Base-by-base conservation (phyloP, 1,284 basidiomycete genomes). In the Schizophyllum commune region DNA sequence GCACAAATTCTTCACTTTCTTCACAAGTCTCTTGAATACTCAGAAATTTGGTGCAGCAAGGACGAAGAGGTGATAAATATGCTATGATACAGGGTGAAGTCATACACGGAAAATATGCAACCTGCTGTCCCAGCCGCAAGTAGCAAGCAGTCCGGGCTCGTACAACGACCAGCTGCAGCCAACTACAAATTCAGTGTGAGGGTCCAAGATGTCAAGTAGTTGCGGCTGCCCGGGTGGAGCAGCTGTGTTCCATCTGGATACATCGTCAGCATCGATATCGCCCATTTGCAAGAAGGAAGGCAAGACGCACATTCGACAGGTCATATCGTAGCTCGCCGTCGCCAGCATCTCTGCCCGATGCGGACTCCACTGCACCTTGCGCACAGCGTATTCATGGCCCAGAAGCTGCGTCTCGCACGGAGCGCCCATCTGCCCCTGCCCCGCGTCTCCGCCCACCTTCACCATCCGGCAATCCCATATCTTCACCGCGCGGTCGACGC, bases 311-410 rank as follows among this genome's bases (percentile, higher is more conserved):
- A 96, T 80, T 73, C 93, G 80, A 72, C 91, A 94, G 1, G 93
- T 94, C 96, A 98, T 99, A 72, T 99, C 96, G 74, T 98, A 99
- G 65, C 91, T 89, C 20, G 90, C 91, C 58, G 85, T 91, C 0
- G 92, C 91, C 22, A 98, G 75, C 8, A 95, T 69, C 67, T 93
- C 88, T 1, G 88, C 75, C n/a, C 82, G 76, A 71, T 82, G 79
- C 27, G 80, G 83, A 68, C 85, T 86, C 89, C 89, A 92, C 66
- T 92, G 88, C 5, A 92, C 80, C 71, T 90, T 91, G 57, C 90
- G 76, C 55, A 92, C 83, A 2, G 91, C 90, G 68, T 91, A 92
- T 73, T 92, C 90, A 66, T 92, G 90, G n/a, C 91, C 90, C 4
- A 80, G 73, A 7, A 92, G 71, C 63, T 85, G 83, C 20, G 76